A percentile compares a stretch with the other conserved stretches of the same genome.
Evolutionary conservation across 768 basidiomycete species (phyloP).

Genomic region (Lactarius quietus): DNA sequence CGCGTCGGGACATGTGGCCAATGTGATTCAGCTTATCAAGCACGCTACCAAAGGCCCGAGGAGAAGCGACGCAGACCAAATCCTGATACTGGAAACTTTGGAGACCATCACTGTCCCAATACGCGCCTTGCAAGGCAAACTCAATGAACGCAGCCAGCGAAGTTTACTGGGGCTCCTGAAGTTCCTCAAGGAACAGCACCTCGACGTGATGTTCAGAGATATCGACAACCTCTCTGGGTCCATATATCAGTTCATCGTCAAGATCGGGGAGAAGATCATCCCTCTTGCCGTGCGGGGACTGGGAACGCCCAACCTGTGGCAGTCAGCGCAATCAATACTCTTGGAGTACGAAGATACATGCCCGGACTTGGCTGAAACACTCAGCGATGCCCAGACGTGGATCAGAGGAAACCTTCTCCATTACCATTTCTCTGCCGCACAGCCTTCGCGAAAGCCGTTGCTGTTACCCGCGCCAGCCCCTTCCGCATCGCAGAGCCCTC

Average conservation of each 20-base stretch:
- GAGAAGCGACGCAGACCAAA: constrained; percentile 1
- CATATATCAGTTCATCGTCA: background rate
- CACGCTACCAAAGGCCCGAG: background rate
- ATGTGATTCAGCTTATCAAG: constrained; percentile 2
- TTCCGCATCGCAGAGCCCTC: background rate
- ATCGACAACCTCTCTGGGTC: background rate
- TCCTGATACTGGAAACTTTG: background rate
- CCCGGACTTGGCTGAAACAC: background rate
- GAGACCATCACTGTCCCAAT: background rate
- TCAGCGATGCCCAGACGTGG: background rate
- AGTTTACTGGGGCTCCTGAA: background rate
- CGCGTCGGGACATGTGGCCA: constrained; percentile 6
- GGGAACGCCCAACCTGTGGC: background rate
- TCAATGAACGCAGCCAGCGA: background rate
- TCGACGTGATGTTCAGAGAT: background rate
- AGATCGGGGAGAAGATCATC: background rate
- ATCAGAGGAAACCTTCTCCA: background rate
- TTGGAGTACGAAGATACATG: background rate
- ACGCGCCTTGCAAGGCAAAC: background rate
- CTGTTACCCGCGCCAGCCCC: background rate
- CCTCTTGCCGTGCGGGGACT: background rate
- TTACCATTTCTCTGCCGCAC: background rate
- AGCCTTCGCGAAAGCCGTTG: background rate
- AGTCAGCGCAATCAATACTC: background rate
- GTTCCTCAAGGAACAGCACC: background rate